These are phyloP conservation scores for Metschnikowia baotianmanensis DNA, from an alignment of 805 yeast genomes.

Conservation along the genomic window DNA sequence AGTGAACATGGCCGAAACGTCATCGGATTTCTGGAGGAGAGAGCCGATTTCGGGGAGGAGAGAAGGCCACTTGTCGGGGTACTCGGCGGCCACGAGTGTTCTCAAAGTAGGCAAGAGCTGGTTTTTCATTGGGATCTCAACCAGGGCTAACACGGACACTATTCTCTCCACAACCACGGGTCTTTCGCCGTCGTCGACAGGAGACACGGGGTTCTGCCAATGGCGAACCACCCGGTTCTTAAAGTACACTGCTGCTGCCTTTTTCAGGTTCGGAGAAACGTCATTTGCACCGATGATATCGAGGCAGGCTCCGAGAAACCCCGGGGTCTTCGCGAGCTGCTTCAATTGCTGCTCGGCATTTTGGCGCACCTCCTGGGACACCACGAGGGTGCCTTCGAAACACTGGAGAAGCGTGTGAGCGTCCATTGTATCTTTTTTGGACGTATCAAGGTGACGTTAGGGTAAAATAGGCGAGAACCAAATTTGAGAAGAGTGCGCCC, in stretches of 20 bases:
- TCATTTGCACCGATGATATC: conserved; percentile 61
- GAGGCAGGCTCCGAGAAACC: conserved; percentile 79
- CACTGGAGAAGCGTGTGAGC: conserved; percentile 64
- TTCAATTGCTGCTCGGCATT: conserved; percentile 70
- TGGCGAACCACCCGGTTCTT: conserved; percentile 67
- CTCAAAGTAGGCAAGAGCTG: conserved; percentile 43
- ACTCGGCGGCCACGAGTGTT: conserved; percentile 33
- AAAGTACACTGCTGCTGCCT: conserved; percentile 78
- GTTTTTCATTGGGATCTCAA: conserved; percentile 35
- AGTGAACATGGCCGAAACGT: conserved; percentile 45
- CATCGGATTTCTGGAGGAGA: conserved; percentile 29
- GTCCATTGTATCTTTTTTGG: conserved; percentile 73
- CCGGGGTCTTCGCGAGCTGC: conserved; percentile 56
- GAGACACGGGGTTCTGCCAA: conserved; percentile 46
- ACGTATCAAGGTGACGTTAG: neutral
- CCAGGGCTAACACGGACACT: conserved; percentile 54
- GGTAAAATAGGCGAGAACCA: neutral
- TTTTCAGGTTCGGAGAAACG: conserved; percentile 42
- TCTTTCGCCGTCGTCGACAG: conserved; percentile 67
- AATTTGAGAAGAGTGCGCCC: neutral
- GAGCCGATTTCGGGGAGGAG: conserved; percentile 31
- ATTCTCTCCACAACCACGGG: conserved; percentile 69
- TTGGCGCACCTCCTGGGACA: conserved; percentile 57
- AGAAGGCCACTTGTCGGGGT: conserved; percentile 37
- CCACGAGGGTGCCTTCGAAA: conserved; percentile 75